Percentiles rank a stretch among this genome's conserved stretches.
Evolutionary conservation across 2,329 filamentous ascomycete genomes (phyloP).

Genomic region (Plenodomus biglobosus): DNA sequence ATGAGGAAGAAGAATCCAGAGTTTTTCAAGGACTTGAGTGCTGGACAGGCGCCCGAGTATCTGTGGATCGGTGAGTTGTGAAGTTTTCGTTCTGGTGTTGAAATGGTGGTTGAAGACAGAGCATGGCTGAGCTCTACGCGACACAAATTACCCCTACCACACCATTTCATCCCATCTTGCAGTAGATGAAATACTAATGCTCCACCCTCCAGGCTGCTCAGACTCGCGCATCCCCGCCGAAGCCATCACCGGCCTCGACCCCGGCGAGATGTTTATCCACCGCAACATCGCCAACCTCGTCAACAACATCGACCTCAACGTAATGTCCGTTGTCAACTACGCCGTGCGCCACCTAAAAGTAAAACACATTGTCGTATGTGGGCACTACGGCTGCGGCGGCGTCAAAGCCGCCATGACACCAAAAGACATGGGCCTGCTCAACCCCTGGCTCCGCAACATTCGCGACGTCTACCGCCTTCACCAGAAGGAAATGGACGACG

Average conservation of each 20-base stretch:
- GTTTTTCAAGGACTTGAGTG: conserved; percentile 65
- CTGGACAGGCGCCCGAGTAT: conserved; percentile 69
- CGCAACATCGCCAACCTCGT: conserved; percentile 44
- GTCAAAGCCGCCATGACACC: conserved; percentile 64
- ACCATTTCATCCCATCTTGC: not conserved
- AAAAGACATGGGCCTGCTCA: conserved; percentile 69
- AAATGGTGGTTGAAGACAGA: not conserved
- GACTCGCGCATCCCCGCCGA: conserved; percentile 46
- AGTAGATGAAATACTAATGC: conserved; percentile 5
- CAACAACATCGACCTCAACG: conserved; percentile 46
- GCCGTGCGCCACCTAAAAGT: conserved; percentile 53
- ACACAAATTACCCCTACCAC: not conserved
- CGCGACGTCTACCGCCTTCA: conserved; percentile 73
- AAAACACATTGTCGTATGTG: conserved; percentile 70
- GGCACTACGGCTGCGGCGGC: conserved; percentile 69
- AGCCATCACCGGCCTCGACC: conserved; percentile 45
- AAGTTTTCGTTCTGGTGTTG: conserved; percentile 1
- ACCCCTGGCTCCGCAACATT: conserved; percentile 75
- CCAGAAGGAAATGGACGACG: conserved; percentile 65
- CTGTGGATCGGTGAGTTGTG: conserved; percentile 51
- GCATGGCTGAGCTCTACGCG: not conserved
- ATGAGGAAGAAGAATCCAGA: conserved; percentile 62
- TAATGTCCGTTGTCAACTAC: conserved; percentile 47
- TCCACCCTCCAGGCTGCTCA: conserved; percentile 35
- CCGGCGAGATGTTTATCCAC: conserved; percentile 41